Conservation (phyloP, 2,329 filamentous ascomycete genomes). For the Curvularia eragrostidis region DNA sequence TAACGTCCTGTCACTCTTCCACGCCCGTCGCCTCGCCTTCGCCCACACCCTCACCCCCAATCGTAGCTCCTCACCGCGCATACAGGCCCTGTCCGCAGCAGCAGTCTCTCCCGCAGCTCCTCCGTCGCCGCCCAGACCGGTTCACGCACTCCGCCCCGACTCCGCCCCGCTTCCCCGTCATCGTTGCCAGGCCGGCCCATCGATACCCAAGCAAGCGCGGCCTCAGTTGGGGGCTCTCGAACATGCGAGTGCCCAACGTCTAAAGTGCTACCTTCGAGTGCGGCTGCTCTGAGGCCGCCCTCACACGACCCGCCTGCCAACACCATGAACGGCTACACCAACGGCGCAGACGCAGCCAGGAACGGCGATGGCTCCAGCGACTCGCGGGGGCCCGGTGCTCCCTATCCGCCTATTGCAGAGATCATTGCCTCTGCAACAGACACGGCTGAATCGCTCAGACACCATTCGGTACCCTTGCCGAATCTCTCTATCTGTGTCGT, state of each 20-base stretch:
- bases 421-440: slow-evolving; percentile 51
- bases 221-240: slow-evolving; percentile 17
- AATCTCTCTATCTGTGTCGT: not conserved
- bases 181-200: slow-evolving; percentile 12
- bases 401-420: slow-evolving; percentile 53
- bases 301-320: slow-evolving; percentile 25
- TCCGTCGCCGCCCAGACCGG: not conserved
- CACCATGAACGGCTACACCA: slow-evolving; percentile 44
- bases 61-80: not conserved
- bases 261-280: slow-evolving; percentile 48
- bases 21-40: not conserved
- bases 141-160: slow-evolving; percentile 7
- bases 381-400: slow-evolving; percentile 29
- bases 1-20: not conserved
- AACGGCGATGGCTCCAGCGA: slow-evolving; percentile 35
- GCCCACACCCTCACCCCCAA: not conserved
- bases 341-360: slow-evolving; percentile 36
- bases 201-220: slow-evolving; percentile 3
- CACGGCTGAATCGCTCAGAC: slow-evolving; percentile 41
- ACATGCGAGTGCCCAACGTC: slow-evolving; percentile 33
- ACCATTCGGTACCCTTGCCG: slow-evolving; percentile 35
- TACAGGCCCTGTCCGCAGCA: not conserved
- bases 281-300: slow-evolving; percentile 48
- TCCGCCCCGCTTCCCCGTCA: slow-evolving; percentile 16
- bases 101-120: slow-evolving; percentile 1